Evolutionary conservation across 2,329 filamentous ascomycete genomes (phyloP), one percentile per base, ranked within the genome.

Genomic region (Sporothrix sp.): DNA sequence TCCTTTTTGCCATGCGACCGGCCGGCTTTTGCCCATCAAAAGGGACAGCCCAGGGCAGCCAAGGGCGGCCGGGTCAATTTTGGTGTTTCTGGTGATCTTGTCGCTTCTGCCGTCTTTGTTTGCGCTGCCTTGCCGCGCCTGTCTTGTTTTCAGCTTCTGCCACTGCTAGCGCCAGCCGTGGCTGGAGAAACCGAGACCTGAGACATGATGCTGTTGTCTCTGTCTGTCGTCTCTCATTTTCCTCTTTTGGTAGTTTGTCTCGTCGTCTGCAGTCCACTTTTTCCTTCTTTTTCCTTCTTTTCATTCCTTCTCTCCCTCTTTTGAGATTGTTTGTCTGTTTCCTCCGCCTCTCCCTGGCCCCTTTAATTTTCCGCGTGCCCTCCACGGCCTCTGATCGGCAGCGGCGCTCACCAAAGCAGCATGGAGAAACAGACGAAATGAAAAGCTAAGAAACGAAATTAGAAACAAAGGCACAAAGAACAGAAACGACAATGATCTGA

Each of bases 301-400:
- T 43, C n/a, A 13, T 20, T 11, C 35, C 44, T 23, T 47, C 44
- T 50, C 27, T 38, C 21, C 20, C 11, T 18, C 21, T 37, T 11
- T 28, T 18, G n/a, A 18, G 13, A 21, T 30, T 36, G 13, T 45
- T 39, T 23, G 14, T 18, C 16, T 9, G 8, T 37, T 21, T 16
- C 23, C 33, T 10, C 13, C 27, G 4, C n/a, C 11, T 18, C 7
- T 18, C n/a, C n/a, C n/a, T n/a, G n/a, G 18, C n/a, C 16, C 20
- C 11, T 51, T 30, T 33, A 44, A 45, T 35, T 20, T 45, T 35
- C 18, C 43, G 30, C 42, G 28, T 44, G 42, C 13, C 28, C 27
- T 44, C 42, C 27, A 40, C 37, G 25, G 42, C 42, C 42, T 32
- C 42, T 18, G 42, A 44, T 44, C 42, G 42, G 42, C 42, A 44